A percentile compares a stretch with the other conserved stretches of the same genome.
phyloP scores from a whole-genome alignment of 2,329 filamentous ascomycete genomes.

The Waltergamsia citrina region DNA sequence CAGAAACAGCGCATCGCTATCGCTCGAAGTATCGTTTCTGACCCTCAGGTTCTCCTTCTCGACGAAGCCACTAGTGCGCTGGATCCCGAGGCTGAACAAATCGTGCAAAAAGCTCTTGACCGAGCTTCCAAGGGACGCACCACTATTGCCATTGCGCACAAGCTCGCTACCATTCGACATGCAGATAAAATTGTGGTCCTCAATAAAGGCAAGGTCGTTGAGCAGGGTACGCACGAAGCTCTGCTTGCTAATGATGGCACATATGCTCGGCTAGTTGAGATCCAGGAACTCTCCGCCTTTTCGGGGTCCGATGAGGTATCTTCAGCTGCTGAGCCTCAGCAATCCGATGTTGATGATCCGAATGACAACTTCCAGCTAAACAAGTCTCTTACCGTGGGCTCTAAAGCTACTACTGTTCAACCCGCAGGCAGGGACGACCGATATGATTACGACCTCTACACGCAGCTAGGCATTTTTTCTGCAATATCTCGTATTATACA shows the following conservation, averaged over 20 bases:
- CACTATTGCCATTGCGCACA: slow-evolving; percentile 89
- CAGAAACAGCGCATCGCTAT: slow-evolving; percentile 48
- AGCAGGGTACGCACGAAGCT: slow-evolving; percentile 71
- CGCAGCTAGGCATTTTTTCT: slow-evolving; percentile 17
- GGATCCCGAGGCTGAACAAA: slow-evolving; percentile 71
- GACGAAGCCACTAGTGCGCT: slow-evolving; percentile 93
- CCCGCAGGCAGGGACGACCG: slow-evolving; percentile 16
- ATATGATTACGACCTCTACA: slow-evolving; percentile 23
- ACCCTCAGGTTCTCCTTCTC: slow-evolving; percentile 81
- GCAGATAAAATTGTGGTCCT: slow-evolving; percentile 97
- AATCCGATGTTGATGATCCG: too few relatives aligned
- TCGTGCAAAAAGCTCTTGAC: slow-evolving; percentile 69
- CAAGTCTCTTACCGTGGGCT: slow-evolving; percentile 9
- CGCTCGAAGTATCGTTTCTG: slow-evolving; percentile 79
- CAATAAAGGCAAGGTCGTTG: slow-evolving; percentile 77
- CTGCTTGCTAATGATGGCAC: slow-evolving; percentile 60
- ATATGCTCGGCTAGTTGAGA: slow-evolving; percentile 70
- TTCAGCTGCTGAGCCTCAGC: too few relatives aligned
- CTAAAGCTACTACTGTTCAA: slow-evolving; percentile 20
- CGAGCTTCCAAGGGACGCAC: slow-evolving; percentile 73
- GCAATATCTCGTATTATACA: slow-evolving; percentile 22
- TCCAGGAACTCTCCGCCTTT: slow-evolving; percentile 69
- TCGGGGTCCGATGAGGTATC: too few relatives aligned
- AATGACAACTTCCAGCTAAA: too few relatives aligned
- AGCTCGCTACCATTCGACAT: slow-evolving; percentile 86